Percentiles rank a stretch among this genome's conserved stretches.
phyloP scores from a whole-genome alignment of 331 rosid genomes.

The Ulmus americana region DNA sequence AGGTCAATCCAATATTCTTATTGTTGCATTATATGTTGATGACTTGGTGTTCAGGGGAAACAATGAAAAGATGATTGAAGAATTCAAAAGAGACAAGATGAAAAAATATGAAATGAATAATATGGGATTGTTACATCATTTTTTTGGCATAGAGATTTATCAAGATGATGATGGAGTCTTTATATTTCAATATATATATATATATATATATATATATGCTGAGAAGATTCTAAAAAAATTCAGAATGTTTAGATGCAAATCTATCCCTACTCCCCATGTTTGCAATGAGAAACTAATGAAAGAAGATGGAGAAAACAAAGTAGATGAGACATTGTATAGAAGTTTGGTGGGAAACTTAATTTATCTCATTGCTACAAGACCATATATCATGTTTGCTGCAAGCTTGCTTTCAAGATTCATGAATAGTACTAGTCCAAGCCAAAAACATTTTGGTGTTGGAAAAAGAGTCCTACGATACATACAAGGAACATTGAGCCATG shows the following conservation, averaged over 20 bases:
- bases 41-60: no score
- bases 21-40: no score
- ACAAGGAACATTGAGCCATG: background rate
- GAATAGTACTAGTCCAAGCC: background rate
- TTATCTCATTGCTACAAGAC: background rate
- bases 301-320: background rate
- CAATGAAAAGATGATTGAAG: no score
- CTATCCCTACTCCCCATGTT: background rate
- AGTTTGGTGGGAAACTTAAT: background rate
- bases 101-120: background rate
- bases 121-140: background rate
- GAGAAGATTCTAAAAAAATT: background rate
- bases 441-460: background rate
- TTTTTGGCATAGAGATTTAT: constrained; percentile 3
- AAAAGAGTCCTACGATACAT: background rate
- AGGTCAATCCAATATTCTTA: no score
- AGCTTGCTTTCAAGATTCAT: background rate
- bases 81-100: no score
- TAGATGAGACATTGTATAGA: background rate
- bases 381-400: background rate
- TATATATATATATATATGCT: no score
- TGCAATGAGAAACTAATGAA: background rate
- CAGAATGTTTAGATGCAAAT: background rate
- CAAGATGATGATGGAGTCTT: background rate
- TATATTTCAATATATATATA: constrained; percentile 1